Conservation (phyloP, 768 basidiomycete species). For the Udeniomyces megalosporus region DNA sequence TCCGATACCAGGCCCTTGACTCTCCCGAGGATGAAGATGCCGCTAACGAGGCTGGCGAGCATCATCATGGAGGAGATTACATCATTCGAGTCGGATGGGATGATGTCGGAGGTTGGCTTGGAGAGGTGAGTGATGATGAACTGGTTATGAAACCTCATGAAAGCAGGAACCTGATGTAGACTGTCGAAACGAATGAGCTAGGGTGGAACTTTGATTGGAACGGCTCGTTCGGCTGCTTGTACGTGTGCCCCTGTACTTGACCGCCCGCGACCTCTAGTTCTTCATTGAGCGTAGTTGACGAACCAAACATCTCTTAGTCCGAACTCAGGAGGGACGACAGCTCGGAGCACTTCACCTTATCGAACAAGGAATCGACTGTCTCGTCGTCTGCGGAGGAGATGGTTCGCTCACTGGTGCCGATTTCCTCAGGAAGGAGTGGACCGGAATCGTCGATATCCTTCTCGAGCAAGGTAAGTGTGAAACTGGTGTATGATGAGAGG, state of each 20-base stretch:
- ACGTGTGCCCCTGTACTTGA: too few species aligned
- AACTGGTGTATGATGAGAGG: not conserved
- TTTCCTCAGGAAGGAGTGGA: constrained; percentile 86
- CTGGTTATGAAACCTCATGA: too few species aligned
- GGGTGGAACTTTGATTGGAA: constrained; percentile 95
- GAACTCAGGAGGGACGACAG: constrained; percentile 73
- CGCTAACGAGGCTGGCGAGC: constrained; percentile 32
- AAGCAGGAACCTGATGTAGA: too few species aligned
- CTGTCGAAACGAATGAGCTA: too few species aligned
- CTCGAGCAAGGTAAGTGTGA: constrained; percentile 43
- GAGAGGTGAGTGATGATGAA: constrained; percentile 43
- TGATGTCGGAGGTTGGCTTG: constrained; percentile 89
- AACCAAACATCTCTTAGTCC: constrained; percentile 37
- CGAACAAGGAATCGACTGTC: constrained; percentile 90
- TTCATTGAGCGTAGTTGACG: not conserved
- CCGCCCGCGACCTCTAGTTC: too few species aligned
- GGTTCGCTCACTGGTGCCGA: constrained; percentile 94
- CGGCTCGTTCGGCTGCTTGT: constrained; percentile 52
- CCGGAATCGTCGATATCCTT: constrained; percentile 56
- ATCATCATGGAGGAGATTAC: constrained; percentile 19
- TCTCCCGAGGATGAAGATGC: constrained; percentile 30
- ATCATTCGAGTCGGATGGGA: constrained; percentile 67
- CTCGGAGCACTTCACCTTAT: constrained; percentile 79
- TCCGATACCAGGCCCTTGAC: constrained; percentile 49
- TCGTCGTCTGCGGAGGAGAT: constrained; percentile 94